phyloP scores from a whole-genome alignment of 139 green algal genomes.

The Trebouxia sp. region DNA sequence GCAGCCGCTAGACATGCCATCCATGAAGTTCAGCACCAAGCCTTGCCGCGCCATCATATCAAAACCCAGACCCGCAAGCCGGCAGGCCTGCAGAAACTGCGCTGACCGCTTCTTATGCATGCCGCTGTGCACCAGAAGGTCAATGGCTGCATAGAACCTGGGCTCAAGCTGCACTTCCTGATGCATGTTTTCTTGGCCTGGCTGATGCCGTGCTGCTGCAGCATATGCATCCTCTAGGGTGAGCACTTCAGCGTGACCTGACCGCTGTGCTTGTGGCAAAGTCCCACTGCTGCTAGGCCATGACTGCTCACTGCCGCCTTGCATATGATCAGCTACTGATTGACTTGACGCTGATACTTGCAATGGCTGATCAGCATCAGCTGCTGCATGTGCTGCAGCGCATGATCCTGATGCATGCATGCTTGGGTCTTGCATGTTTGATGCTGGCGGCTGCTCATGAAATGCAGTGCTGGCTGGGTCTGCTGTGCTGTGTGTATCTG shows the following conservation, averaged over 20 bases:
- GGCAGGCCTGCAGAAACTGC: conserved; percentile 40
- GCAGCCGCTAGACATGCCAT: background rate
- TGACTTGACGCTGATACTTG: background rate
- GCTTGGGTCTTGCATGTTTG: background rate
- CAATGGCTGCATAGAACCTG: conserved; percentile 33
- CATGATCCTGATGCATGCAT: background rate
- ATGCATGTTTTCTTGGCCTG: background rate
- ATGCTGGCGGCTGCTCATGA: background rate
- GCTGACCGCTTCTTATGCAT: conserved; percentile 25
- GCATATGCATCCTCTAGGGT: background rate
- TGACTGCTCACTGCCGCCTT: too few relatives aligned
- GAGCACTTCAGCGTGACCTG: background rate
- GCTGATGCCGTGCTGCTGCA: background rate
- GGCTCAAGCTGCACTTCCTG: background rate
- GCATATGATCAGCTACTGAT: too few relatives aligned
- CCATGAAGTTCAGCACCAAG: conserved; percentile 24
- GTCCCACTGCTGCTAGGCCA: too few relatives aligned
- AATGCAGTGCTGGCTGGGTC: background rate
- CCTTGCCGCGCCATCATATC: conserved; percentile 36
- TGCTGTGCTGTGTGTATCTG: too few relatives aligned
- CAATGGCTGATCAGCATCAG: background rate
- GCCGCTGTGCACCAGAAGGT: conserved; percentile 29
- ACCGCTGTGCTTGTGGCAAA: background rate
- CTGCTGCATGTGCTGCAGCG: background rate
- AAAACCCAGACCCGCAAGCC: conserved; percentile 29